phyloP scores from a whole-genome alignment of 495 filamentous ascomycete species.

The Cercophora newfieldiana region DNA sequence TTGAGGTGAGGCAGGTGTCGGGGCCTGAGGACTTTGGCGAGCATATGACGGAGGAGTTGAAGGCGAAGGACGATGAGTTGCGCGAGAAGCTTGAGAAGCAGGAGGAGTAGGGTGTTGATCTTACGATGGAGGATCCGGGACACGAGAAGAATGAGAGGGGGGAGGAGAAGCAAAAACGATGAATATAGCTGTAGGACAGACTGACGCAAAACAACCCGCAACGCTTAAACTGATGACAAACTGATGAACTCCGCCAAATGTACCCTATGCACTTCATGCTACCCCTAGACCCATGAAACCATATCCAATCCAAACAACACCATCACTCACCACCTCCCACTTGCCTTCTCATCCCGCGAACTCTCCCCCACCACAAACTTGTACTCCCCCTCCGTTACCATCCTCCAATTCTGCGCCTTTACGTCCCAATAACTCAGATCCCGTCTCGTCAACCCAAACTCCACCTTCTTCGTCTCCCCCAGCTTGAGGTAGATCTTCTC shows the following conservation, averaged over 20 bases:
- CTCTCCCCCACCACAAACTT: slow-evolving; percentile 47
- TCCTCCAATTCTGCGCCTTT: slow-evolving; percentile 77
- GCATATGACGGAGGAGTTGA: slow-evolving; percentile 15
- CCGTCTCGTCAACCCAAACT: slow-evolving; percentile 72
- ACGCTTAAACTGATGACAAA: neutral
- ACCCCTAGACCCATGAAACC: neutral
- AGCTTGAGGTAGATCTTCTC: slow-evolving; percentile 66
- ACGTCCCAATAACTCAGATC: slow-evolving; percentile 84
- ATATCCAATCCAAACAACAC: neutral
- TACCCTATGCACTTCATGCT: neutral
- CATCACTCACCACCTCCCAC: slow-evolving; percentile 35
- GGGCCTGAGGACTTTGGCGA: slow-evolving; percentile 21
- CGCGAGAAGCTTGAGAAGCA: neutral
- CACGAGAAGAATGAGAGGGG: neutral
- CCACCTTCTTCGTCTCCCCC: slow-evolving; percentile 59
- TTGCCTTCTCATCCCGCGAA: slow-evolving; percentile 39
- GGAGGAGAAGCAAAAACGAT: neutral
- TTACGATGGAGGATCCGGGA: no score
- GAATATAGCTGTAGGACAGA: neutral
- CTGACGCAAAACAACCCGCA: neutral
- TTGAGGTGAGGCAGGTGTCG: slow-evolving; percentile 22
- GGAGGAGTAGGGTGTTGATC: neutral
- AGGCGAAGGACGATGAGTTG: neutral
- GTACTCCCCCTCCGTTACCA: slow-evolving; percentile 54
- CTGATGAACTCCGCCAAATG: neutral